Evolutionary conservation across 2,329 filamentous ascomycete species (phyloP), one percentile per base, ranked within the genome.

Genomic region (Diaporthe caulivora): DNA sequence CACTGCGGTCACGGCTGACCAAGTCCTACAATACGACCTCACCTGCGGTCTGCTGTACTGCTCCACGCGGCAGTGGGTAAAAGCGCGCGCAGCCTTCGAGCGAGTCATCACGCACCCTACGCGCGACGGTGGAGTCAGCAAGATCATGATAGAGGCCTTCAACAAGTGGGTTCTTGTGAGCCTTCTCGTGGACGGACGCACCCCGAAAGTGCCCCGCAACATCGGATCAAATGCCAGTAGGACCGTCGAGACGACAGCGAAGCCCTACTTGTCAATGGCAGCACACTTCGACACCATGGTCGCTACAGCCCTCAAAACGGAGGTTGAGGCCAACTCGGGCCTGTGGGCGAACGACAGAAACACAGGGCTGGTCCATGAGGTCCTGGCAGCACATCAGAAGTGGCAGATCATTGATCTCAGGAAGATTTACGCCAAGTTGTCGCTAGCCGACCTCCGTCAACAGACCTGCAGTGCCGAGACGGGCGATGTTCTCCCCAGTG

Each of bases 141-240:
- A 91, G 80, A 87, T 97, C 67, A 97, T 97, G 93, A 87, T 93
- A 5, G 95, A 98, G 77, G 94, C 94, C 8, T 96, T 97, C 86
- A 97, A 96, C 84, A 97, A 96, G 82, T 98, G 95, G 93, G 81
- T 97, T 11, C 84, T 99, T 21, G 88, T 95, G 13, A 91, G 91
- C 70, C 87, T 98, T 71, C 85, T 99, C 24, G 86, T 90, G 9
- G 85, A 91, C 70, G 95, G 95, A 76, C 89, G 86, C 78, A 85
- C 86, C 6, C 84, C 85, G 2, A 77, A 82, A 0, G 80, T 90
- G 13, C 93, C 94, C 0, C 85, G 87, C 51, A 88, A 89, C 60
- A 88, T 89, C 10, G 86, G 88, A 65, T 74, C 81, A 2, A 81
- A 83, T 26, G 87, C 90, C 1, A 84, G 88, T 75, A 92, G 90